Conservation (phyloP, 2,329 filamentous ascomycete genomes). For the Hawksworthiomyces lignivorus region DNA sequence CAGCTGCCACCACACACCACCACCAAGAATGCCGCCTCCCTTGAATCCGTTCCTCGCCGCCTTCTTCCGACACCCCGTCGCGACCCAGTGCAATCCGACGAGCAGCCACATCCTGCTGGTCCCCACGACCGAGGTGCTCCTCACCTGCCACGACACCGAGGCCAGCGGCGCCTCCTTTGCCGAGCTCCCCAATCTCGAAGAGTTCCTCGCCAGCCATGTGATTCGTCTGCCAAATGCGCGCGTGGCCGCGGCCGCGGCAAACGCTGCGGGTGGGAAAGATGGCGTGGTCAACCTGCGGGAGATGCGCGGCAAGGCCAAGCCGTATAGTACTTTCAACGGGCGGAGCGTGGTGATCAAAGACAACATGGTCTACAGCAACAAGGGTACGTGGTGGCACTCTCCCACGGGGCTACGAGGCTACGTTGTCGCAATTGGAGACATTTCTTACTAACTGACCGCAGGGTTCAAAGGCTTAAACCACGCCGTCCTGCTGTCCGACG, state of each 20-base stretch:
- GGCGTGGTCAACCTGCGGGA: slow-evolving; percentile 64
- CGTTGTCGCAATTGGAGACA: background rate
- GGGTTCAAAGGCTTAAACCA: slow-evolving; percentile 90
- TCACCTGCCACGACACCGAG: slow-evolving; percentile 82
- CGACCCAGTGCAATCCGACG: slow-evolving; percentile 81
- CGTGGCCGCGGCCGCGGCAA: slow-evolving; percentile 38
- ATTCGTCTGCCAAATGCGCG: slow-evolving; percentile 60
- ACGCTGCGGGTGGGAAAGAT: slow-evolving; percentile 49
- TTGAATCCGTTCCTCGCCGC: slow-evolving; percentile 97
- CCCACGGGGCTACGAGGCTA: too few relatives aligned
- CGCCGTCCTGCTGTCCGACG: slow-evolving; percentile 75
- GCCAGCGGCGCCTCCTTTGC: slow-evolving; percentile 60
- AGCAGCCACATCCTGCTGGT: slow-evolving; percentile 93
- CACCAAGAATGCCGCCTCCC: slow-evolving; percentile 36
- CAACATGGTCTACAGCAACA: slow-evolving; percentile 87
- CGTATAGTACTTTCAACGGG: slow-evolving; percentile 87
- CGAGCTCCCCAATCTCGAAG: slow-evolving; percentile 81
- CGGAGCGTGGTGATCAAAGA: slow-evolving; percentile 93
- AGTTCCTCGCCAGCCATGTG: slow-evolving; percentile 95
- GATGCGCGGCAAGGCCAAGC: slow-evolving; percentile 84
- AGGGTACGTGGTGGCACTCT: slow-evolving; percentile 62
- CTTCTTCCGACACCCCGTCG: slow-evolving; percentile 95
- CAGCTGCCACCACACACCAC: too few relatives aligned
- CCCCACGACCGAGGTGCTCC: slow-evolving; percentile 83
- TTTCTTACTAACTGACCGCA: slow-evolving; percentile 30